Base-by-base conservation (phyloP, 1,284 basidiomycete genomes). In the Rugosomyces carneus region DNA sequence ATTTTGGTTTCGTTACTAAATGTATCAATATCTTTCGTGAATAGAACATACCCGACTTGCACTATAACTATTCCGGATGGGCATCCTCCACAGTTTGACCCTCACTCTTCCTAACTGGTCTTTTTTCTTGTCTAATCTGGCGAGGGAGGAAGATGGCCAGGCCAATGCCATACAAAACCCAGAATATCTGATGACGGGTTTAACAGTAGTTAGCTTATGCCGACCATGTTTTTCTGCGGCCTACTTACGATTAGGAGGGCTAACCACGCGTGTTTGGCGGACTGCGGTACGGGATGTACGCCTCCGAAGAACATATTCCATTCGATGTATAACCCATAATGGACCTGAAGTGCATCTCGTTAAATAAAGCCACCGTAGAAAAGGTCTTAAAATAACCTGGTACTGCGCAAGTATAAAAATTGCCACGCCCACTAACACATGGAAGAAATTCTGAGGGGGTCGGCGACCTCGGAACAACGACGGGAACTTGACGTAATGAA, bases 181-280 rank as follows among this genome's bases (percentile, higher is more conserved):
- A 76, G 56, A 77, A 75, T 23, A 73, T 50, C 75, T 78, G 31
- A n/a, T n/a, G n/a, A n/a, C n/a, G n/a, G n/a, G n/a, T n/a, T n/a
- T n/a, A n/a, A n/a, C n/a, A n/a, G n/a, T n/a, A n/a, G n/a, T n/a
- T n/a, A n/a, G n/a, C n/a, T n/a, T n/a, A n/a, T n/a, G n/a, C n/a
- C n/a, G n/a, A n/a, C n/a, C n/a, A n/a, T n/a, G 37, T 21, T 15
- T 3, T 4, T 23, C 29, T n/a, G 13, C 21, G 21, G 3, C 66
- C 3, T 5, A n/a, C 71, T 55, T 52, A 75, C 75, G 36, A 75
- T 64, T 34, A 75, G 53, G 32, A 76, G 58, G 2, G 73, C 75
- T 40, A 72, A 44, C 75, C 76, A 79, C 6, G 72, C 72, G 36
- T 68, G 46, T 55, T 72, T 71, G 2, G 71, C 74, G 8, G 63